Evolutionary conservation across 1,284 basidiomycete species (phyloP).

Genomic region (Heterobasidion annosum): DNA sequence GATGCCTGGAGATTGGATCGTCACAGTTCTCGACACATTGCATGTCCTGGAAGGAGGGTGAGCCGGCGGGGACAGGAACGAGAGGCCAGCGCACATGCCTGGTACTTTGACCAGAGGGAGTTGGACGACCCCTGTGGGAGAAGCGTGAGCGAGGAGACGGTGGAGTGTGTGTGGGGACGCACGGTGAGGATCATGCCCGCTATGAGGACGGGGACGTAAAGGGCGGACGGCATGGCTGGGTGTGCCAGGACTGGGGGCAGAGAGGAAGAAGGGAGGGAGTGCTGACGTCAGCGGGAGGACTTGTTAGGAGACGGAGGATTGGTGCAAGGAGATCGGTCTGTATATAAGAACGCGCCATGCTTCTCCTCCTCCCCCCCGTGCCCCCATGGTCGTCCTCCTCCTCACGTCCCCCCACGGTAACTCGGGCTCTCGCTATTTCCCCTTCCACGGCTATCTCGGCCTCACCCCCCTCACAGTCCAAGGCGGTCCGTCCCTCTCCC

Average conservation of each 20-base stretch:
- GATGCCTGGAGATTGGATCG: constrained; percentile 43
- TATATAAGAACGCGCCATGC: constrained; percentile 7
- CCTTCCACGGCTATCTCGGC: constrained; percentile 69
- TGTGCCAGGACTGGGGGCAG: neutral
- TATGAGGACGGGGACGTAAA: constrained; percentile 44
- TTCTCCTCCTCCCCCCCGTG: constrained; percentile 11
- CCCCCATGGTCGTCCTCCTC: constrained; percentile 53
- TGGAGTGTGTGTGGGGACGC: no score
- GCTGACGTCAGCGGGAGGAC: constrained; percentile 8
- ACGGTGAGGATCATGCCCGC: constrained; percentile 79
- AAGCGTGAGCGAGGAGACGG: constrained; percentile 7
- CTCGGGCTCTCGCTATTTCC: constrained; percentile 57
- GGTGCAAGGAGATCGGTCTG: neutral
- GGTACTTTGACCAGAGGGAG: constrained; percentile 75
- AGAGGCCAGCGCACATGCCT: constrained; percentile 33
- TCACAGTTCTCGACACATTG: constrained; percentile 90
- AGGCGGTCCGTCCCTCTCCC: constrained; percentile 42
- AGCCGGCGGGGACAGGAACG: constrained; percentile 9
- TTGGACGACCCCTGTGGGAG: constrained; percentile 60
- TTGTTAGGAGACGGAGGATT: neutral
- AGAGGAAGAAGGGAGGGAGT: neutral
- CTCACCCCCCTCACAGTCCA: constrained; percentile 71
- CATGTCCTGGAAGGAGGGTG: constrained; percentile 58
- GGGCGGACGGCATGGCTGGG: constrained; percentile 20
- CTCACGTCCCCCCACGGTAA: constrained; percentile 56